These are phyloP conservation scores for Cephaloascus fragrans DNA, from an alignment of 805 yeast genomes.

Conservation along the genomic window DNA sequence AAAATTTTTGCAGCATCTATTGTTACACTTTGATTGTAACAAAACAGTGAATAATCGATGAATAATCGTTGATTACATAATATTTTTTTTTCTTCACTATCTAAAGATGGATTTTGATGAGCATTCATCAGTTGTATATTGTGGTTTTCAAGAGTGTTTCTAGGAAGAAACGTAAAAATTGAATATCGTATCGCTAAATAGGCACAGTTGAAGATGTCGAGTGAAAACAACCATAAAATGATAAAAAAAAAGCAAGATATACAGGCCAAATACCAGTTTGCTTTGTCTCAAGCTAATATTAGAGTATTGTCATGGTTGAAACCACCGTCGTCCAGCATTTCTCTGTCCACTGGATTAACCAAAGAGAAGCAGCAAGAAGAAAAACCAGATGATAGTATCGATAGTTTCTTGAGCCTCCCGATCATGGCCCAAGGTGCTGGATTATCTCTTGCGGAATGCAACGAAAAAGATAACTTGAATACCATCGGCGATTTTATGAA, in stretches of 20 bases:
- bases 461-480: constrained; percentile 2
- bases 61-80: no score
- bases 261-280: constrained; percentile 35
- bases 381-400: background rate
- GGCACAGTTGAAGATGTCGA: constrained; percentile 2
- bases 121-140: no score
- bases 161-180: no score
- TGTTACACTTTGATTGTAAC: no score
- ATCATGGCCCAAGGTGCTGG: constrained; percentile 19
- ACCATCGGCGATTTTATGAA: constrained; percentile 10
- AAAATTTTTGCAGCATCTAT: no score
- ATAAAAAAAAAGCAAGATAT: constrained; percentile 36
- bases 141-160: no score
- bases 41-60: no score
- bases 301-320: constrained; percentile 29
- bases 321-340: no score
- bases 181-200: no score
- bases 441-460: constrained; percentile 6
- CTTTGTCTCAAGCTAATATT: constrained; percentile 23
- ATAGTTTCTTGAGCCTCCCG: constrained; percentile 7
- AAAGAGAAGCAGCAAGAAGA: background rate
- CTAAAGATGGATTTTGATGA: no score
- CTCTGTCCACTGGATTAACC: constrained; percentile 2
- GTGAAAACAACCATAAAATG: constrained; percentile 24
- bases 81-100: no score